phyloP scores from a whole-genome alignment of 371 early-diverging fungal species.

The Apophysomyces variabilis region DNA sequence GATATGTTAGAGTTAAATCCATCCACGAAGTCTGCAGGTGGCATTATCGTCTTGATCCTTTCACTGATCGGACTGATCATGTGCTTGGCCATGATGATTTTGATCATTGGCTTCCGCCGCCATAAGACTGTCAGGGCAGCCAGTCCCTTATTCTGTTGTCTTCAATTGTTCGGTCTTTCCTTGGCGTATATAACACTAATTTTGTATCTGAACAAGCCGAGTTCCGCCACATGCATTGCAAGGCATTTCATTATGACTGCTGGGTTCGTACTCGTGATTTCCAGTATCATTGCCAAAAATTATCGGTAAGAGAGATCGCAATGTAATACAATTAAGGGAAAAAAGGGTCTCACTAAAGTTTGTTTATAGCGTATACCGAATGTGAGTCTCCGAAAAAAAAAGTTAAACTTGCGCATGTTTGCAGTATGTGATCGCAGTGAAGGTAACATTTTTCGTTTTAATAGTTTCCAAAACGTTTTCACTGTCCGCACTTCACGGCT shows the following conservation, averaged over 20 bases:
- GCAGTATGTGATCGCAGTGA: background rate
- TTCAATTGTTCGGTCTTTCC: slow-evolving; percentile 39
- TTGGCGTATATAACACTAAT: slow-evolving; percentile 25
- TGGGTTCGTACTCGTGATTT: slow-evolving; percentile 39
- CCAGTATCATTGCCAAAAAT: slow-evolving; percentile 51
- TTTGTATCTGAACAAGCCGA: slow-evolving; percentile 30
- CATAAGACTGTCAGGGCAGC: slow-evolving; percentile 40
- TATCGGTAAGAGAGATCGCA: slow-evolving; percentile 30
- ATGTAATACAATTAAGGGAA: background rate
- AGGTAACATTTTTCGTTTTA: background rate
- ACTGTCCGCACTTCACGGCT: slow-evolving; percentile 40
- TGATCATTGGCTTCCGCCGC: slow-evolving; percentile 32
- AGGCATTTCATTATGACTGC: slow-evolving; percentile 26
- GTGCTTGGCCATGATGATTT: slow-evolving; percentile 25
- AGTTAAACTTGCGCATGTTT: background rate
- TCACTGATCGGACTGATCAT: slow-evolving; percentile 23
- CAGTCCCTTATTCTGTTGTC: slow-evolving; percentile 45
- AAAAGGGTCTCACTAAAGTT: background rate
- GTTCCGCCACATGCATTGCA: slow-evolving; percentile 30
- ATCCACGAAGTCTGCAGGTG: slow-evolving; percentile 11
- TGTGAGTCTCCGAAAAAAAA: slow-evolving; percentile 25
- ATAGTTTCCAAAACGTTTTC: slow-evolving; percentile 50
- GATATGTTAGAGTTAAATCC: slow-evolving; percentile 35
- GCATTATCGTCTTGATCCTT: slow-evolving; percentile 27
- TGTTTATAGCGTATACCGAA: slow-evolving; percentile 41